Evolutionary conservation across 176 grass and related monocot genomes (phyloP).

Genomic region (Alopecurus myosuroides): DNA sequence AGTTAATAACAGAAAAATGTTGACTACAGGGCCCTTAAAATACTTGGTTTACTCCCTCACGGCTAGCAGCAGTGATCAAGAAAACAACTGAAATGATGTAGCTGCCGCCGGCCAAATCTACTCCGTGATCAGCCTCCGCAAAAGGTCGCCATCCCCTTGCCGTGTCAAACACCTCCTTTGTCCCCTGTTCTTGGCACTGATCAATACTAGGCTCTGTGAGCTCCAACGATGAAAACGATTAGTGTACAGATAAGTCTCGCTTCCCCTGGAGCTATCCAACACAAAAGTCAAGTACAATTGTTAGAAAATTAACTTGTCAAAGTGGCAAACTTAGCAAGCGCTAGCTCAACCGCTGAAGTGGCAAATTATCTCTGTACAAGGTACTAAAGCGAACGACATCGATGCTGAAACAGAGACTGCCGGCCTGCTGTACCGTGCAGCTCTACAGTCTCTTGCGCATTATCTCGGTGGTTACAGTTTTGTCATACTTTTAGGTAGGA

Average conservation of each 20-base stretch:
- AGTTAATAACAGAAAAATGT: no score
- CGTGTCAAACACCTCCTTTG: neutral
- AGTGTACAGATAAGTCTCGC: neutral
- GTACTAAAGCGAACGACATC: neutral
- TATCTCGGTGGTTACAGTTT: neutral
- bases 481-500: no score
- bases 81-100: neutral
- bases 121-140: neutral
- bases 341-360: no score
- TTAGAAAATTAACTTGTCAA: neutral
- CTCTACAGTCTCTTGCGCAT: neutral
- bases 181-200: no score
- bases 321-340: no score
- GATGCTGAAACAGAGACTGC: neutral
- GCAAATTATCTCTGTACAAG: no score
- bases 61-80: no score
- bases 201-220: no score
- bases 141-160: neutral
- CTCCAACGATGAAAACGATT: no score
- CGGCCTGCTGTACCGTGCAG: neutral
- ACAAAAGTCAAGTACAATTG: neutral
- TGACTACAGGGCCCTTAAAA: no score
- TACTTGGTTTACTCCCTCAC: no score
- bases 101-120: neutral
- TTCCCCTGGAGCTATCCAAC: neutral